phyloP scores from a whole-genome alignment of 306 rosid species.

The Cucurbita pepo region DNA sequence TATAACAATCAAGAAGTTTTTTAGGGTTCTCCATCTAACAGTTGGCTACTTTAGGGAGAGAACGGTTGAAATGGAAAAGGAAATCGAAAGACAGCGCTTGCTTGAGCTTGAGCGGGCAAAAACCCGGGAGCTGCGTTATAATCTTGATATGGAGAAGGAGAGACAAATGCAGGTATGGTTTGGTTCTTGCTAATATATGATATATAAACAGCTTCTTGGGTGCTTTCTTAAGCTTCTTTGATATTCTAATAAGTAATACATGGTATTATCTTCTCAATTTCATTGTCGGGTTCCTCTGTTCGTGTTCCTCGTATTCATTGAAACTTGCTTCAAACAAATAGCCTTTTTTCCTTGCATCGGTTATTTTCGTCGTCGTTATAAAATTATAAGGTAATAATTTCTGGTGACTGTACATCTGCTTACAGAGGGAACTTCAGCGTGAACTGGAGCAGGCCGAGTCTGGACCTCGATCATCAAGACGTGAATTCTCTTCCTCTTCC shows the following conservation, averaged over 20 bases:
- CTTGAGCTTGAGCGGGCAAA: conserved; percentile 77
- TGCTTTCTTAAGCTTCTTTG: background rate
- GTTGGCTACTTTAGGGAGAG: conserved; percentile 47
- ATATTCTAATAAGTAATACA: background rate
- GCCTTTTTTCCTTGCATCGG: background rate
- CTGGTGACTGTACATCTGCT: conserved; percentile 8
- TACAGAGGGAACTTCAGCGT: conserved; percentile 83
- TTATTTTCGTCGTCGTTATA: background rate
- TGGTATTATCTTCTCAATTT: background rate
- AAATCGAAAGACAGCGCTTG: conserved; percentile 67
- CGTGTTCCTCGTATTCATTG: background rate
- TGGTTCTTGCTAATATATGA: background rate
- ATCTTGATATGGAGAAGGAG: conserved; percentile 89
- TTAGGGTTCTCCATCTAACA: background rate
- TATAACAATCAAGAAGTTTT: background rate
- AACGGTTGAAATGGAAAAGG: conserved; percentile 63
- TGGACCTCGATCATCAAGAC: conserved; percentile 64
- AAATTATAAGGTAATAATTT: background rate
- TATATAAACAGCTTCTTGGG: background rate
- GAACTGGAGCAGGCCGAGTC: conserved; percentile 90
- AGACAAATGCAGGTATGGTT: conserved; percentile 65
- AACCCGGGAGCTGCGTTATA: conserved; percentile 82
- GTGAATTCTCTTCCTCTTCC: conserved; percentile 61
- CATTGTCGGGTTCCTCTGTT: background rate
- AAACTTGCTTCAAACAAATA: background rate